These are phyloP conservation scores for Clohesyomyces aquaticus DNA, from an alignment of 495 filamentous ascomycete genomes.

Conservation along the genomic window DNA sequence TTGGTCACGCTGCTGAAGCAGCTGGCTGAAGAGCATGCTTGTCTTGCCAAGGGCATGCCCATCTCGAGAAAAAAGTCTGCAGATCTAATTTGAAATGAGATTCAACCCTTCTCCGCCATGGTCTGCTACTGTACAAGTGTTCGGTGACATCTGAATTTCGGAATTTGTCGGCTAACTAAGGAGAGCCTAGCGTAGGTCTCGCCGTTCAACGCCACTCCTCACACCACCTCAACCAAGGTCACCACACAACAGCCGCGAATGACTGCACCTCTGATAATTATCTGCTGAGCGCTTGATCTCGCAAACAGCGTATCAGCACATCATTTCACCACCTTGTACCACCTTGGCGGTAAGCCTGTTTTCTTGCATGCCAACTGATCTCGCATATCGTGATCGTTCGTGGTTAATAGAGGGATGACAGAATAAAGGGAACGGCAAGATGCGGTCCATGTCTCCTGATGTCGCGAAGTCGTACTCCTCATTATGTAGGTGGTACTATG, in stretches of 20 bases:
- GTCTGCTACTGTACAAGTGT: neutral
- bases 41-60: too few relatives aligned
- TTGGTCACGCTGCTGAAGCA: constrained; percentile 48
- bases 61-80: too few relatives aligned
- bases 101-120: neutral
- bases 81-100: too few relatives aligned
- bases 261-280: neutral
- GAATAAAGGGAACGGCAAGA: neutral
- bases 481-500: neutral
- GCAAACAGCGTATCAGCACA: neutral
- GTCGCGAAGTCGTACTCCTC: neutral
- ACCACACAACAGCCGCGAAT: neutral
- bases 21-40: too few relatives aligned
- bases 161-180: neutral
- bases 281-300: neutral
- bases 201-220: neutral
- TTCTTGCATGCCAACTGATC: neutral
- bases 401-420: neutral
- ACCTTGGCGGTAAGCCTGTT: neutral
- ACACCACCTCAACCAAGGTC: neutral
- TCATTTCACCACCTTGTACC: neutral
- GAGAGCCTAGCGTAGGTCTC: neutral
- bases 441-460: neutral
- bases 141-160: too few relatives aligned
- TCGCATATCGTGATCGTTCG: neutral